These are phyloP conservation scores for Cytospora piceae DNA, from an alignment of 2,329 filamentous ascomycete genomes.

Conservation along the genomic window DNA sequence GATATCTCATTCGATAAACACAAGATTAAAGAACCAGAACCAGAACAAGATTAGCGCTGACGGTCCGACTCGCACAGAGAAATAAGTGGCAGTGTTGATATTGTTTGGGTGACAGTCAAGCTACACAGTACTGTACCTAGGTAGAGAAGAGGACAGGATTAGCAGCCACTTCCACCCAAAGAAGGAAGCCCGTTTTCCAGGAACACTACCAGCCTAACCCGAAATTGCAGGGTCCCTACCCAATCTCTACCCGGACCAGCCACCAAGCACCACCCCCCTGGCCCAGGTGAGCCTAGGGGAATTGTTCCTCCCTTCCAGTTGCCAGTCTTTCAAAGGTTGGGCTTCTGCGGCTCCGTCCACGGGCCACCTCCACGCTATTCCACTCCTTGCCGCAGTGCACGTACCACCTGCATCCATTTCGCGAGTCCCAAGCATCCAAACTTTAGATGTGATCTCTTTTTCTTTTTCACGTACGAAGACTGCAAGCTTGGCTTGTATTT, in stretches of 20 bases:
- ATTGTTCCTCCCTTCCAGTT: constrained; percentile 4
- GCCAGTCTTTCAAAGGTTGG: constrained; percentile 6
- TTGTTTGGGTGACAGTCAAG: no score
- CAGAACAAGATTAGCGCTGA: background rate
- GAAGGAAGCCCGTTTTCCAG: background rate
- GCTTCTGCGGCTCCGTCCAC: constrained; percentile 18
- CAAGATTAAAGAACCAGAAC: background rate
- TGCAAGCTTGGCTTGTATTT: constrained; percentile 18
- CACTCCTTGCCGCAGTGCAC: constrained; percentile 3
- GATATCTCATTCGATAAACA: background rate
- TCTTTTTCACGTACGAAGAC: constrained; percentile 3
- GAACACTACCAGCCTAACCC: constrained; percentile 2
- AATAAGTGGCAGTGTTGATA: background rate
- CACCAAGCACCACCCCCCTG: constrained; percentile 4
- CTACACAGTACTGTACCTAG: no score
- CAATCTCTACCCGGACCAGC: background rate
- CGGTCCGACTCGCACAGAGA: no score
- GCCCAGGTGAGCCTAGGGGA: constrained; percentile 20
- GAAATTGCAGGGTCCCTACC: background rate
- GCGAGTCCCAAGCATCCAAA: constrained; percentile 16
- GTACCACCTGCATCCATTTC: constrained; percentile 15
- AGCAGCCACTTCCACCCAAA: background rate
- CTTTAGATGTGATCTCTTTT: constrained; percentile 21
- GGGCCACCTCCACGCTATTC: constrained; percentile 1
- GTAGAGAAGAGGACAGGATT: background rate